A percentile compares a stretch with the other conserved stretches of the same genome.
Evolutionary conservation across 2,329 filamentous ascomycete genomes (phyloP).

Genomic region (Aspergillus pseudoglaucus): DNA sequence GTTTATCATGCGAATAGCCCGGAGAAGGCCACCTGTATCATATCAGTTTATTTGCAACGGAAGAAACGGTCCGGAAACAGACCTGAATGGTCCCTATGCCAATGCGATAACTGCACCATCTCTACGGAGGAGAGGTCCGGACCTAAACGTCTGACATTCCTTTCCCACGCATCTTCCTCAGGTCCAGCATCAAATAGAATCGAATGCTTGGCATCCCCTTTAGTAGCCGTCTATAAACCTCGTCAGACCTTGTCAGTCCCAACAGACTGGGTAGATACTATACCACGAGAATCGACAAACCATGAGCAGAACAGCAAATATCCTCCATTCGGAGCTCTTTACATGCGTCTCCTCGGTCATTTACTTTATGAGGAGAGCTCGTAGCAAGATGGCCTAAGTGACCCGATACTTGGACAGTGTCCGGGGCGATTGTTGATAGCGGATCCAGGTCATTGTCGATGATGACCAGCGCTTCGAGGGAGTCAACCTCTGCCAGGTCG

Average conservation of each 20-base stretch:
- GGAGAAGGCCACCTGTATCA: constrained; percentile 41
- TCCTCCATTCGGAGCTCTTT: constrained; percentile 45
- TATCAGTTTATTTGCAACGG: neutral
- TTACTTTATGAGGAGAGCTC: constrained; percentile 25
- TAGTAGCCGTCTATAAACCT: constrained; percentile 41
- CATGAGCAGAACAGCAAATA: constrained; percentile 51
- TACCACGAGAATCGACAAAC: constrained; percentile 48
- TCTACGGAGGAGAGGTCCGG: constrained; percentile 42
- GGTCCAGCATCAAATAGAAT: constrained; percentile 51
- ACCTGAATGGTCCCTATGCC: constrained; percentile 53
- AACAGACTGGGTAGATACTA: constrained; percentile 4
- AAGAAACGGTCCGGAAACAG: neutral
- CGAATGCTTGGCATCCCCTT: constrained; percentile 38
- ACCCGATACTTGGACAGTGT: constrained; percentile 39
- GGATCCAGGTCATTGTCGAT: constrained; percentile 52
- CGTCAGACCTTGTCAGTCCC: neutral
- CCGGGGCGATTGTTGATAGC: constrained; percentile 42
- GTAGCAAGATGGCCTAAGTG: constrained; percentile 39
- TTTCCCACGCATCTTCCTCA: constrained; percentile 46
- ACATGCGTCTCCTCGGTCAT: constrained; percentile 36
- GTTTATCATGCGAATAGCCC: constrained; percentile 45
- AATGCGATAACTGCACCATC: constrained; percentile 46
- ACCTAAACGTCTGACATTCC: constrained; percentile 42
- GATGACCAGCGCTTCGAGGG: constrained; percentile 45
- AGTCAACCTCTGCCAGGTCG: constrained; percentile 37